A percentile compares a stretch with the other conserved stretches of the same genome.
These are phyloP conservation scores for Lasiosphaeria ovina DNA, from an alignment of 495 filamentous ascomycete species.

Conservation along the genomic window DNA sequence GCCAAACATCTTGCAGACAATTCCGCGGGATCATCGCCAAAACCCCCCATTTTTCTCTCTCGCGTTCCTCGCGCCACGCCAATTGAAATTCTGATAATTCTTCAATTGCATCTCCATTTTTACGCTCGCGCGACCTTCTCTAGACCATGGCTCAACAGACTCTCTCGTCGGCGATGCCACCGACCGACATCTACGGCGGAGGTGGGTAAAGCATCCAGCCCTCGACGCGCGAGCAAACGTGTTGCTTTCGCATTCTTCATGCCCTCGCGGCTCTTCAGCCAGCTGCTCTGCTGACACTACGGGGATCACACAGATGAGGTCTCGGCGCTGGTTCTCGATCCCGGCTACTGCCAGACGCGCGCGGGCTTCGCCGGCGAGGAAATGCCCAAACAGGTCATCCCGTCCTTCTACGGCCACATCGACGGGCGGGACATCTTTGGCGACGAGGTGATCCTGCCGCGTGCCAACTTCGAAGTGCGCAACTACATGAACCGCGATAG, in stretches of 20 bases:
- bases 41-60: not conserved
- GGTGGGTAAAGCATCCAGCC: constrained; percentile 63
- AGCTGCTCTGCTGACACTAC: constrained; percentile 14
- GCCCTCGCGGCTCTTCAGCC: no score
- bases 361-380: constrained; percentile 98
- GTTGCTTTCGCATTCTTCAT: no score
- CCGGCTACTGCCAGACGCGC: constrained; percentile 84
- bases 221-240: not conserved
- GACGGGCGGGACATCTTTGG: constrained; percentile 70
- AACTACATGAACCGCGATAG: constrained; percentile 91
- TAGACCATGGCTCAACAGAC: constrained; percentile 34
- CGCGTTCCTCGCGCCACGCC: not conserved
- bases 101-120: not conserved
- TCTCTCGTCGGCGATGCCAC: constrained; percentile 41
- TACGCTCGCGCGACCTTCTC: not conserved
- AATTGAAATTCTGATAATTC: no score
- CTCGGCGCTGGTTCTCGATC: constrained; percentile 92
- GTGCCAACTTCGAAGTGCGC: constrained; percentile 70
- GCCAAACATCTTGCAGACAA: constrained; percentile 9
- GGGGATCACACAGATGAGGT: constrained; percentile 73
- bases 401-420: constrained; percentile 70
- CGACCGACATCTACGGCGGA: constrained; percentile 77
- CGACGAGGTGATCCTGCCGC: constrained; percentile 78
- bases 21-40: not conserved
- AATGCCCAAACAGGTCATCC: constrained; percentile 86